phyloP scores from a whole-genome alignment of 192 early-diverging fungal genomes.

The Geranomyces variabilis region DNA sequence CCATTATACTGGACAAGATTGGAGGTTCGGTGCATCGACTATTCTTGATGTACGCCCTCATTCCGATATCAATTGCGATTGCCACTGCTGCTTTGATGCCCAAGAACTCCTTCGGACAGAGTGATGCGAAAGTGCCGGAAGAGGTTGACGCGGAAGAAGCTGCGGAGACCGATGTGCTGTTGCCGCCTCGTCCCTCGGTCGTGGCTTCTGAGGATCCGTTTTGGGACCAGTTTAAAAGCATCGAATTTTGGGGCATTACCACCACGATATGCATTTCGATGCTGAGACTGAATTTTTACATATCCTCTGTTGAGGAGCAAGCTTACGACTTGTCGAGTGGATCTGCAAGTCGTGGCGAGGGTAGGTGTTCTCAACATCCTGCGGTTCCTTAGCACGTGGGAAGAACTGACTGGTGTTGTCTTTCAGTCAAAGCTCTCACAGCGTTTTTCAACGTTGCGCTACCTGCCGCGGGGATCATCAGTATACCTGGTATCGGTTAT shows the following conservation, averaged over 20 bases:
- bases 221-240: constrained; percentile 18
- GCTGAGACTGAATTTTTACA: constrained; percentile 31
- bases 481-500: constrained; percentile 23
- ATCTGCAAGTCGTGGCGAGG: not conserved
- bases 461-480: constrained; percentile 25
- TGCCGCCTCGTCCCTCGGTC: not conserved
- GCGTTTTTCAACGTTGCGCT: constrained; percentile 27
- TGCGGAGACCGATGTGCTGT: not conserved
- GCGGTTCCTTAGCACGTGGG: no score
- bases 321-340: constrained; percentile 3
- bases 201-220: not conserved
- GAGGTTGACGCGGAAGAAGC: constrained; percentile 1
- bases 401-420: no score
- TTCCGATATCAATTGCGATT: constrained; percentile 15
- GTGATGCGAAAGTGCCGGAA: not conserved
- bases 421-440: not conserved
- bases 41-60: constrained; percentile 3
- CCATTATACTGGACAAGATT: not conserved
- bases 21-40: not conserved
- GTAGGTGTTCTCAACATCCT: no score
- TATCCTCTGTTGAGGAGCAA: constrained; percentile 18
- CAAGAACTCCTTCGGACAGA: constrained; percentile 21
- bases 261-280: constrained; percentile 23
- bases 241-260: constrained; percentile 22
- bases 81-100: constrained; percentile 19